These are phyloP conservation scores for Colletotrichum scovillei DNA, from an alignment of 2,329 filamentous ascomycete genomes.

Conservation along the genomic window DNA sequence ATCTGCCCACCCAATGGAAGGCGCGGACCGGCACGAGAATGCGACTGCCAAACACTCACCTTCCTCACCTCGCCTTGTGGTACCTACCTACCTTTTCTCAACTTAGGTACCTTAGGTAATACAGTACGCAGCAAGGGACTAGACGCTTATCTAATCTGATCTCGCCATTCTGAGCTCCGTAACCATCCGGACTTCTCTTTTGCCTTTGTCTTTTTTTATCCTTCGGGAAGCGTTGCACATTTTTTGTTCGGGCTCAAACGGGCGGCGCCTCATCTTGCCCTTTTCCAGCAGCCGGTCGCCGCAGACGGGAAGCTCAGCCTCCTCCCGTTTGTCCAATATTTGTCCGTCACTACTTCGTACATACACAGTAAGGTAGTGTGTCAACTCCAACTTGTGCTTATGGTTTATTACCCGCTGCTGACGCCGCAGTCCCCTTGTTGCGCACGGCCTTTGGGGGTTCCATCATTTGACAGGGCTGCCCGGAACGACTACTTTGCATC, in stretches of 20 bases:
- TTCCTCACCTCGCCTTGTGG: neutral
- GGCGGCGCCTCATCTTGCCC: constrained; percentile 7
- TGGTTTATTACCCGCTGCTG: neutral
- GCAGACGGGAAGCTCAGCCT: neutral
- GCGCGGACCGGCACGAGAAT: neutral
- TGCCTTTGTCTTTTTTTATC: neutral
- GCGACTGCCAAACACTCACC: neutral
- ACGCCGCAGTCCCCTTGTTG: constrained; percentile 10
- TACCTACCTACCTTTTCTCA: neutral
- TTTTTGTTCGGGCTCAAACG: neutral
- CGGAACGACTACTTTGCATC: constrained; percentile 6
- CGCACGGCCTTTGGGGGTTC: constrained; percentile 10
- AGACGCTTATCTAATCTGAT: constrained; percentile 26
- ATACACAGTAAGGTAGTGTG: too few relatives aligned
- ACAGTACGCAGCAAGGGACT: too few relatives aligned
- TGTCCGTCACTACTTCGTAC: too few relatives aligned
- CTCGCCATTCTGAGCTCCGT: too few relatives aligned
- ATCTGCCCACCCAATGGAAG: constrained; percentile 5
- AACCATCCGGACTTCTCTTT: neutral
- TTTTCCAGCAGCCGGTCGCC: neutral
- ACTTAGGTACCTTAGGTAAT: too few relatives aligned
- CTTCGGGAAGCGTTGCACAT: constrained; percentile 7
- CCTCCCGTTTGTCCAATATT: neutral
- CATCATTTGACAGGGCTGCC: constrained; percentile 6
- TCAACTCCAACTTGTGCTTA: too few relatives aligned